Evolutionary conservation across 257 asterid species (phyloP).

Genomic region (Salvia hispanica): DNA sequence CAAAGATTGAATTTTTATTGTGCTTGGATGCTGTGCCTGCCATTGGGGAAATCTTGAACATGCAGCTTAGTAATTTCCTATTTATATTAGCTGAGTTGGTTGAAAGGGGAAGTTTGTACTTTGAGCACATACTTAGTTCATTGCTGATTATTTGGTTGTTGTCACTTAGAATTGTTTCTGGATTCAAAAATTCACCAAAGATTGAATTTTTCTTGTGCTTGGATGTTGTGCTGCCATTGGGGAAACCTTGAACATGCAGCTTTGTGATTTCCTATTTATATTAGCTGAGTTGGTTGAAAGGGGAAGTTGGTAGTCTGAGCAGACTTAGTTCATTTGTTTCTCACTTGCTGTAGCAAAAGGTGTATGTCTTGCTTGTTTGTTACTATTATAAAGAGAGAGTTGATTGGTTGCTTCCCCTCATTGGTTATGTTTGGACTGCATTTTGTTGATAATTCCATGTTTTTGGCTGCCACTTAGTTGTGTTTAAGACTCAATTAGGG

Average conservation of each 20-base stretch:
- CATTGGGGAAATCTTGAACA: not conserved
- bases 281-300: not conserved
- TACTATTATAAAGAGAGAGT: not conserved
- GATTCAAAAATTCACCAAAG: not conserved
- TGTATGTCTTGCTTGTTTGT: not conserved
- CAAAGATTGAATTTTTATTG: not conserved
- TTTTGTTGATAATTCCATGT: not conserved
- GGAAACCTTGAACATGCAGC: not conserved
- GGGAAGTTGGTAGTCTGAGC: not conserved
- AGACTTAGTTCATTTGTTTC: not conserved
- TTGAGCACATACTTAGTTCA: not conserved
- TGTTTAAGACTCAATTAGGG: not conserved
- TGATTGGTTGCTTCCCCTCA: not conserved
- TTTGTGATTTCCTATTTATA: not conserved
- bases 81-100: not conserved
- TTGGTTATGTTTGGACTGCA: not conserved
- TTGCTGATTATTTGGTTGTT: too few relatives aligned
- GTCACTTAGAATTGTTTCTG: too few relatives aligned
- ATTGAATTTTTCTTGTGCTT: not conserved
- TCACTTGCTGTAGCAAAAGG: not conserved
- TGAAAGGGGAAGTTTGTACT: not conserved
- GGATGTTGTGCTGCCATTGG: not conserved
- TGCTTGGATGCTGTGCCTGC: not conserved
- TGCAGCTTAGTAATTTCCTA: not conserved
- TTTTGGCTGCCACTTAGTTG: not conserved